Evolutionary conservation across 345 rosid genomes (phyloP).

Genomic region (Raphanus sativus): DNA sequence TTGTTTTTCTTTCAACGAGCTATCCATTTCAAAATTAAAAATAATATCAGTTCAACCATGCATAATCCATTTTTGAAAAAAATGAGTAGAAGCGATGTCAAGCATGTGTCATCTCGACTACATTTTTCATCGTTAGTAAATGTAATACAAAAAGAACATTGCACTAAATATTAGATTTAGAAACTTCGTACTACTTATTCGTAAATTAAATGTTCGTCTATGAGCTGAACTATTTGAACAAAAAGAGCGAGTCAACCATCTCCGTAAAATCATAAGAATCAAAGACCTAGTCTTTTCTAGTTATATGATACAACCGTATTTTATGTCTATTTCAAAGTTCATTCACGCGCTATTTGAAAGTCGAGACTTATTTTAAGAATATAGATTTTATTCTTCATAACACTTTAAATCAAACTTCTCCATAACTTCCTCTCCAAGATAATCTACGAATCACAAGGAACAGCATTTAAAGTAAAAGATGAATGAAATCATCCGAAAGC

Average conservation of each 20-base stretch:
- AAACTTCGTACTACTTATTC: background rate
- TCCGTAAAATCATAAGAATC: background rate
- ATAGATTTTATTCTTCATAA: background rate
- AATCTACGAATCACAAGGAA: background rate
- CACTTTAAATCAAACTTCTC: background rate
- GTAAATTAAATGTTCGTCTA: background rate
- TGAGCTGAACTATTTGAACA: background rate
- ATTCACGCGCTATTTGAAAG: background rate
- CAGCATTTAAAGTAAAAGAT: background rate
- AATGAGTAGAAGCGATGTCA: background rate
- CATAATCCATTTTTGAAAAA: background rate
- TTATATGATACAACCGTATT: background rate
- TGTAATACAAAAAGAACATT: background rate
- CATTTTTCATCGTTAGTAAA: background rate
- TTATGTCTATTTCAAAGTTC: background rate
- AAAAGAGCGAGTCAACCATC: background rate
- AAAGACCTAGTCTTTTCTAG: background rate
- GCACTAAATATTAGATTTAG: background rate
- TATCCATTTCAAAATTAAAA: background rate
- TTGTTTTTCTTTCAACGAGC: background rate
- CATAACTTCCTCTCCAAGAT: background rate
- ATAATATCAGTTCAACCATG: background rate
- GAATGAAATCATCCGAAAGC: slow-evolving; percentile 14
- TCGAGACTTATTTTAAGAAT: background rate
- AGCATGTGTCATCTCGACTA: background rate